phyloP scores from a whole-genome alignment of 768 basidiomycete genomes.

The Sporobolomyces pararoseus region DNA sequence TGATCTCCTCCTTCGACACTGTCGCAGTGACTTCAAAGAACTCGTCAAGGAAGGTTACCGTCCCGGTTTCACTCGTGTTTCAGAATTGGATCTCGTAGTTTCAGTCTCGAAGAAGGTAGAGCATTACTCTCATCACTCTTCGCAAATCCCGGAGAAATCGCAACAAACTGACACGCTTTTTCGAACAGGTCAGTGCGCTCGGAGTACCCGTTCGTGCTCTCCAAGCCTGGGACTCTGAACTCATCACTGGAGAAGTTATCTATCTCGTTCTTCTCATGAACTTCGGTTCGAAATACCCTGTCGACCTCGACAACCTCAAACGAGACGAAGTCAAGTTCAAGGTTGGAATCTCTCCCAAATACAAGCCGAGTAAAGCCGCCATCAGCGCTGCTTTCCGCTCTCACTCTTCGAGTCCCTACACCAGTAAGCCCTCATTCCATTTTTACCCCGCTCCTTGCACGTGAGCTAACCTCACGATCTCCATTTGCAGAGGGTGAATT shows the following conservation, averaged over 20 bases:
- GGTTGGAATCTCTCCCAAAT: constrained; percentile 60
- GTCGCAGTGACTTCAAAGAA: constrained; percentile 61
- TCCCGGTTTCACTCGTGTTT: constrained; percentile 60
- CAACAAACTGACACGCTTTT: no score
- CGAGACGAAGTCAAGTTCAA: constrained; percentile 58
- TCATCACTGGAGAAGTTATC: constrained; percentile 57
- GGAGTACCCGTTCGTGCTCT: constrained; percentile 63
- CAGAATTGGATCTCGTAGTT: constrained; percentile 54
- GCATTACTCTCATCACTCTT: constrained; percentile 35
- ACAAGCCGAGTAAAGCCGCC: constrained; percentile 61
- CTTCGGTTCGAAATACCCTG: constrained; percentile 57
- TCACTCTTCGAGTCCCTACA: constrained; percentile 57
- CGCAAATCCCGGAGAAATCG: no score
- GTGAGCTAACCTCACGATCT: neutral
- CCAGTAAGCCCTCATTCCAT: constrained; percentile 46
- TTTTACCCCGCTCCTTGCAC: constrained; percentile 49
- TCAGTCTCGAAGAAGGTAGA: constrained; percentile 41
- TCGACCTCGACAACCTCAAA: constrained; percentile 54
- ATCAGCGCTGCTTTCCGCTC: constrained; percentile 51
- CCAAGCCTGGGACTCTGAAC: constrained; percentile 68
- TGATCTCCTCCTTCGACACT: no score
- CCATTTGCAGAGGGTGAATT: constrained; percentile 50
- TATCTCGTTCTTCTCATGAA: constrained; percentile 63
- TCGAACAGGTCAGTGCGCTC: constrained; percentile 55
- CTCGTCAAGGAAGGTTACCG: constrained; percentile 59